Base-by-base conservation (phyloP, 2,329 filamentous ascomycete species). In the Aspergillus puulaauensis region DNA sequence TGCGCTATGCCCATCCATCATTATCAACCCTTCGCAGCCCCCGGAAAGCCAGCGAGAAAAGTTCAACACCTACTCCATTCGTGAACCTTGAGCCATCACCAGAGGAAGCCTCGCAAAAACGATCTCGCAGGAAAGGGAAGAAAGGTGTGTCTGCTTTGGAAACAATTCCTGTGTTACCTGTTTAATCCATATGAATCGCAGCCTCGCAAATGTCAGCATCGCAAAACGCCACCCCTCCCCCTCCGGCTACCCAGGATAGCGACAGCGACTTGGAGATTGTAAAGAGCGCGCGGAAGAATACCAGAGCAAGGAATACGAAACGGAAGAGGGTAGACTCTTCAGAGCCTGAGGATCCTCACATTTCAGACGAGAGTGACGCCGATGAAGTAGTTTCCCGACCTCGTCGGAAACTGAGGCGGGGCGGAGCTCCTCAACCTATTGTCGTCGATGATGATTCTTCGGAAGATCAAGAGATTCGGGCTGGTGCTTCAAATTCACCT, bases 1-100 rank as follows among this genome's bases (percentile, higher is more conserved):
- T 77, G 9, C 68, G 68, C 33, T 77, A 73, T 56, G 58, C 58
- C 6, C 68, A 72, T 58, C 68, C 71, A 11, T 70, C 65, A 8
- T 58, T 59, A 51, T 59, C 66, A 0, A 56, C 61, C 33, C 15
- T 65, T 12, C 58, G 59, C 23, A 48, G 41, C 37, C 43, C 53
- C 19, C 51, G 60, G 9, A 39, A 63, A n/a, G 58, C 31, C 45
- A 50, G 23, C 21, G 58, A 54, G 23, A 17, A 54, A 19, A 41
- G 54, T 17, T 14, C 57, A 51, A 43, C 48, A 7, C 45, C 56
- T 21, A 33, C 57, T 17, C 51, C 62, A 47, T 51, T 58, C 24
- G 57, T 57, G 46, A 55, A 17, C 41, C 37, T 37, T 46, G 45
- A 57, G 23, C 37, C 33, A 31, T 35, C 51, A 33, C 35, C 40